Percentiles rank a stretch among this genome's conserved stretches.
These are phyloP conservation scores for Aspergillus cristatus DNA, from an alignment of 495 filamentous ascomycete species.

Conservation along the genomic window DNA sequence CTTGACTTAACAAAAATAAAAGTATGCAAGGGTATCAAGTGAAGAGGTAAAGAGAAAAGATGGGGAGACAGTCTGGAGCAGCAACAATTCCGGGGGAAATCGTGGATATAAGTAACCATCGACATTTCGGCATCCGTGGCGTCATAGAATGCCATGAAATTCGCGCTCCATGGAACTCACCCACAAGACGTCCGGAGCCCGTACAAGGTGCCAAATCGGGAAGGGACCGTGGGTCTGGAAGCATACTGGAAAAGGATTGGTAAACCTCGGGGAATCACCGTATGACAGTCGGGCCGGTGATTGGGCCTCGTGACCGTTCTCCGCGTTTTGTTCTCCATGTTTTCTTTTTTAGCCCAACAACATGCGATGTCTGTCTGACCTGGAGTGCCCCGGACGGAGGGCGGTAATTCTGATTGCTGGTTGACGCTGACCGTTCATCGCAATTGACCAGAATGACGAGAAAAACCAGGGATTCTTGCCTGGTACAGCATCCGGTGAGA, in stretches of 20 bases:
- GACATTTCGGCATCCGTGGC: background rate
- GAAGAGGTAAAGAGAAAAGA: constrained; percentile 1
- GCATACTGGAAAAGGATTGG: background rate
- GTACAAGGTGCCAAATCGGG: background rate
- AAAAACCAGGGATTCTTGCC: too few relatives aligned
- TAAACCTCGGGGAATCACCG: background rate
- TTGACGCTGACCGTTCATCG: too few relatives aligned
- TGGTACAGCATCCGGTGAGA: too few relatives aligned
- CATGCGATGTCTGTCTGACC: too few relatives aligned
- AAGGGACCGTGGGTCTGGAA: background rate
- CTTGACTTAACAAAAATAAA: too few relatives aligned
- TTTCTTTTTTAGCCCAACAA: too few relatives aligned
- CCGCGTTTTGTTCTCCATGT: too few relatives aligned
- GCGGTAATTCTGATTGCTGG: too few relatives aligned
- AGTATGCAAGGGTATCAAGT: background rate
- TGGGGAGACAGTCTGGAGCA: background rate
- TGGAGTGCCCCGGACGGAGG: too few relatives aligned
- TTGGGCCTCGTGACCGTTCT: too few relatives aligned
- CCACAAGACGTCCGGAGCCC: background rate
- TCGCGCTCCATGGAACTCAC: background rate
- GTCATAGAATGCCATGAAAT: background rate
- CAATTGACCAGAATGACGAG: too few relatives aligned
- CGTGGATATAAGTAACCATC: background rate
- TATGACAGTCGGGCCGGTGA: background rate
- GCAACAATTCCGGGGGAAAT: background rate